A percentile compares a stretch with the other conserved stretches of the same genome.
phyloP scores from a whole-genome alignment of 805 yeast species.

The Spencermartinsiella europaea region DNA sequence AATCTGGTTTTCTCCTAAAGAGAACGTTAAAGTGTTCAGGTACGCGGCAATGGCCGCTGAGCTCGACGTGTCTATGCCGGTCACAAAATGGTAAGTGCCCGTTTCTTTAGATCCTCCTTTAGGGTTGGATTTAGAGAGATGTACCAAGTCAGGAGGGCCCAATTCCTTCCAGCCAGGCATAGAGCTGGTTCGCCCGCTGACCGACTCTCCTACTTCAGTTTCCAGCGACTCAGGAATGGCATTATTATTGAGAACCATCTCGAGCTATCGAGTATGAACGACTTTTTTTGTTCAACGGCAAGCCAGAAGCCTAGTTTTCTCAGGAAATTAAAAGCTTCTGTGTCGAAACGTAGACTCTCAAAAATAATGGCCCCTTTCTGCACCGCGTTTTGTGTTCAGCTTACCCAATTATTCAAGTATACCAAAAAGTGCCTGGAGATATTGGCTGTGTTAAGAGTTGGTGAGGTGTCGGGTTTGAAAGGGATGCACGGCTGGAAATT shows the following conservation, averaged over 20 bases:
- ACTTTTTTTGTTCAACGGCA: no score
- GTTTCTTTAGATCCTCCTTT: conserved; percentile 31
- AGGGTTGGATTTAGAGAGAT: conserved; percentile 39
- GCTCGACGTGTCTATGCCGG: conserved; percentile 50
- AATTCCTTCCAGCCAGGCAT: conserved; percentile 45
- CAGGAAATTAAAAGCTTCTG: no score
- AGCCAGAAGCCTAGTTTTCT: no score
- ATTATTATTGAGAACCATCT: neutral
- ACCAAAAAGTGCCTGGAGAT: no score
- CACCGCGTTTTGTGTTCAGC: no score
- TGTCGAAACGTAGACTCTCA: no score
- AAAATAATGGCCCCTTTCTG: no score
- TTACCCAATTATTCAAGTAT: no score
- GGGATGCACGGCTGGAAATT: no score
- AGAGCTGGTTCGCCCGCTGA: conserved; percentile 43
- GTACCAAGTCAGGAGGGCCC: conserved; percentile 74
- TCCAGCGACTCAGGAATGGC: conserved; percentile 37
- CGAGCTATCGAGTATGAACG: no score
- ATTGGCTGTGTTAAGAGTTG: no score
- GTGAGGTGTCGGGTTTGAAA: no score
- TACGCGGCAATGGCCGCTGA: conserved; percentile 53
- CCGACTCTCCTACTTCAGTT: conserved; percentile 45
- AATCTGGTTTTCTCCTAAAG: conserved; percentile 50
- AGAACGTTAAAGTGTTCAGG: conserved; percentile 42
- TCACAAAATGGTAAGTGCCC: conserved; percentile 50